Evolutionary conservation across 345 rosid genomes (phyloP), one percentile per base, ranked within the genome.

Genomic region (Salix brachista): DNA sequence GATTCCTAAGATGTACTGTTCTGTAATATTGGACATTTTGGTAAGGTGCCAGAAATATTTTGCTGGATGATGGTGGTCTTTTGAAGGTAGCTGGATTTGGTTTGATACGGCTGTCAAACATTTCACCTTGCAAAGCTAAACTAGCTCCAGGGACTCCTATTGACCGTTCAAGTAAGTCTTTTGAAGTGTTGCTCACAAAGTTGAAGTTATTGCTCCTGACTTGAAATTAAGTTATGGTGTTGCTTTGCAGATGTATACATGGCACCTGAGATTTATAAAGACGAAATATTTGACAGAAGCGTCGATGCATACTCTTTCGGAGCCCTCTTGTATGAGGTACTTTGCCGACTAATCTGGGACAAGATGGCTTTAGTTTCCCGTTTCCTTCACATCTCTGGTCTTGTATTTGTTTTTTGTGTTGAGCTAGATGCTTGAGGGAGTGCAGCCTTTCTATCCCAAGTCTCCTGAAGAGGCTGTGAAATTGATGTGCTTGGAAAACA

Each of bases 1-100:
- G 65, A 76, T 80, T 74, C 30, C 36, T 80, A 75, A 58, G 78
- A 80, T 75, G 66, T 82, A 72, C 75, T 73, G 77, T 82, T 88
- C 85, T 87, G 90, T 96, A 90, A 91, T 88, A 85, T 88, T 86
- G 87, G 86, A 90, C 85, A 88, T 89, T 87, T 91, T 85, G 83
- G 89, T 91, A 96, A 96, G 99, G 98, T 96, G 95, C 89, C 99
- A 96, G 99, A 92, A 93, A 96, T 89, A 87, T 96, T 90, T 92
- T 93, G 94, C 92, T 92, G 89, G 99, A 93, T 91, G 86, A 79
- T 78, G 92, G 98, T 74, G 97, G 97, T 50, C 92, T 84, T 2
- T 69, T 91, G 85, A 96, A 96, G 90, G 84, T 96, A 64, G 75
- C 94, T 86, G 99, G 98, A 78, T 96, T 93, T 82, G 98, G 98